Conservation (phyloP, 139 green algal genomes). For the Asterochloris erici region DNA sequence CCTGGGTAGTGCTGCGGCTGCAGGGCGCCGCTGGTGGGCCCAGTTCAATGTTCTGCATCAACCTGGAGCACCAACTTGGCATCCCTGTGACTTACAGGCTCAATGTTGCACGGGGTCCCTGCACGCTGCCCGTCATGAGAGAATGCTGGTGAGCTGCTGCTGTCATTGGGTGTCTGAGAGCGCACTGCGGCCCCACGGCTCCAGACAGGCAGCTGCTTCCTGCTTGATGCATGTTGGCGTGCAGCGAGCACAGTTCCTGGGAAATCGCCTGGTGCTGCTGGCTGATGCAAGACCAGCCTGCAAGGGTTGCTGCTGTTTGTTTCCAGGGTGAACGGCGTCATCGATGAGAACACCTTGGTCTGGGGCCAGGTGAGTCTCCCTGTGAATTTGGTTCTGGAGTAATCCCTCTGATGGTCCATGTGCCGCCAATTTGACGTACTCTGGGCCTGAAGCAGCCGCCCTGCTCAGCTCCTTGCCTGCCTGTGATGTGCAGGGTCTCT, state of each 20-base stretch:
- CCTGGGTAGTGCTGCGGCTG: not conserved
- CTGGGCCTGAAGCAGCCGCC: no score
- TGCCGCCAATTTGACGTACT: not conserved
- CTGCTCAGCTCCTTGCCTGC: not conserved
- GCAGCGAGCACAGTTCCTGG: not conserved
- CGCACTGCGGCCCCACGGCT: not conserved
- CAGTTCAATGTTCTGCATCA: not conserved
- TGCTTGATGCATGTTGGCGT: not conserved
- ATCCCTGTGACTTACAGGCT: conserved; percentile 45
- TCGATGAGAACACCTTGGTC: conserved; percentile 91
- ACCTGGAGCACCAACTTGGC: not conserved
- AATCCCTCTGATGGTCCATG: not conserved
- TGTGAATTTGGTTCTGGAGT: not conserved
- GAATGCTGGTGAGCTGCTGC: conserved; percentile 18
- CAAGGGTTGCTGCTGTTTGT: not conserved
- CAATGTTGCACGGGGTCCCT: conserved; percentile 74
- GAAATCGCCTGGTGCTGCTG: conserved; percentile 37
- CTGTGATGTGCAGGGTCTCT: conserved; percentile 41
- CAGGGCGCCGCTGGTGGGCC: not conserved
- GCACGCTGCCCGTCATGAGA: conserved; percentile 63
- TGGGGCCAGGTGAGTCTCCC: conserved; percentile 67
- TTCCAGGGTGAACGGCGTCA: conserved; percentile 69
- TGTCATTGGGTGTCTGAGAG: not conserved
- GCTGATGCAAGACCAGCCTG: conserved; percentile 47
- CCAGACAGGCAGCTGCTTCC: not conserved